Evolutionary conservation across 73 alveolate genomes (phyloP).

Genomic region (Blepharisma japonicum): DNA sequence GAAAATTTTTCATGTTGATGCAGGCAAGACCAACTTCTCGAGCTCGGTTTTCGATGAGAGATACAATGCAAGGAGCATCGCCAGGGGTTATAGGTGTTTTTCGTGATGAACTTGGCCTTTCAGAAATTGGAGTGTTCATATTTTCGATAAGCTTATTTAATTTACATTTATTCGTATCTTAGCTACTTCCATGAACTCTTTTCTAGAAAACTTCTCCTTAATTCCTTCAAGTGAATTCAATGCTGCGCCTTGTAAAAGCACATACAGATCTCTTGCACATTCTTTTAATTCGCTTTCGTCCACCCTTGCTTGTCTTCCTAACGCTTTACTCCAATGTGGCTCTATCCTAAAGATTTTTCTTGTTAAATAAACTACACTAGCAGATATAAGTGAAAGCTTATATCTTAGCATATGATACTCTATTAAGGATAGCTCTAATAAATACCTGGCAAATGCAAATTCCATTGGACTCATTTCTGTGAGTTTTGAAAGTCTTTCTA

Average conservation of each 20-base stretch:
- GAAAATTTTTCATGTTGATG: constrained; percentile 19
- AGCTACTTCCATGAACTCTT: neutral
- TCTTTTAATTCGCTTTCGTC: neutral
- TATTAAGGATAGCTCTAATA: constrained; percentile 3
- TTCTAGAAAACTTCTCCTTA: neutral
- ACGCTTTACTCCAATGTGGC: neutral
- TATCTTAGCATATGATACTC: constrained; percentile 3
- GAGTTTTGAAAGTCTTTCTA: neutral
- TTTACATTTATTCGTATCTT: neutral
- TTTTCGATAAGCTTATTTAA: too few relatives aligned
- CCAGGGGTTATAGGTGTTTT: neutral
- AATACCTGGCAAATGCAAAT: constrained; percentile 38
- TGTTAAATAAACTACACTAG: neutral
- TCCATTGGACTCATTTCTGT: constrained; percentile 26
- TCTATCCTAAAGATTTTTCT: neutral
- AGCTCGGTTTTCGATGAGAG: constrained; percentile 29
- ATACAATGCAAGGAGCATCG: neutral
- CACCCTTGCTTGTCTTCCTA: neutral
- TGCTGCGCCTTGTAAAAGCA: neutral
- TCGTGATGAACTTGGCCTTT: neutral
- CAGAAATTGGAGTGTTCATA: neutral
- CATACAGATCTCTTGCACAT: constrained; percentile 3
- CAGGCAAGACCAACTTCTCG: constrained; percentile 35
- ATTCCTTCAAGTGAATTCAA: neutral
- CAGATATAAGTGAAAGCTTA: neutral